These are phyloP conservation scores for Paxillus rubicundulus DNA, from an alignment of 768 basidiomycete genomes.

Conservation along the genomic window DNA sequence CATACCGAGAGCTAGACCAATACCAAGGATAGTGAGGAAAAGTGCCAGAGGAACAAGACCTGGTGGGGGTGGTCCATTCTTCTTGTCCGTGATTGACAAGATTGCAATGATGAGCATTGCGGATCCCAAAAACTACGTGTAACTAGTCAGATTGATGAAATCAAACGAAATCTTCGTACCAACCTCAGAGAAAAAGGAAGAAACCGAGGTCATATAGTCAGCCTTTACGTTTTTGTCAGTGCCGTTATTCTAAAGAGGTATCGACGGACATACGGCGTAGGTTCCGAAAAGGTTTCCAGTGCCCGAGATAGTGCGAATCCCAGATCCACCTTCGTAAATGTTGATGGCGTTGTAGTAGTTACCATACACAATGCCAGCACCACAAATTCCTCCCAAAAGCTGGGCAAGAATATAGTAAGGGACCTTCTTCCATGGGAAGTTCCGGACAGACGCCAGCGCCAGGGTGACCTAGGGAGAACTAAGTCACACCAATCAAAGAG, in stretches of 20 bases:
- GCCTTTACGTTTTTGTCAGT: slow-evolving; percentile 29
- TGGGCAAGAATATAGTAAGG: slow-evolving; percentile 67
- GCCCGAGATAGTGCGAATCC: slow-evolving; percentile 52
- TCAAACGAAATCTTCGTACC: neutral
- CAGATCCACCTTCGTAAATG: slow-evolving; percentile 54
- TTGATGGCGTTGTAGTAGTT: slow-evolving; percentile 70
- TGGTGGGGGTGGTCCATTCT: slow-evolving; percentile 45
- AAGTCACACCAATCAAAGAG: neutral
- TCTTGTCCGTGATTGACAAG: slow-evolving; percentile 51
- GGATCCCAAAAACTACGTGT: slow-evolving; percentile 51
- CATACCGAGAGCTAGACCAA: slow-evolving; percentile 58
- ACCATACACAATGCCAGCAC: slow-evolving; percentile 56
- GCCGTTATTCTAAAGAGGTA: neutral
- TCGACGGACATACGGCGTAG: slow-evolving; percentile 46
- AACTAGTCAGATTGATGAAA: neutral
- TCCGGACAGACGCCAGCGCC: slow-evolving; percentile 62
- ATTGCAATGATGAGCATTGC: slow-evolving; percentile 54
- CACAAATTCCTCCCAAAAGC: slow-evolving; percentile 57
- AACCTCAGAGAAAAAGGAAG: slow-evolving; percentile 47
- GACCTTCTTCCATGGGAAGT: slow-evolving; percentile 80
- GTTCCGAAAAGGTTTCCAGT: slow-evolving; percentile 62
- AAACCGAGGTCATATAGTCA: slow-evolving; percentile 42
- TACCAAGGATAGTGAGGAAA: slow-evolving; percentile 57
- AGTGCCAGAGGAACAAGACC: slow-evolving; percentile 55
- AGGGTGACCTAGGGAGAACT: slow-evolving; percentile 57